Evolutionary conservation across 306 rosid genomes (phyloP).

Genomic region (Crotalaria pallida): DNA sequence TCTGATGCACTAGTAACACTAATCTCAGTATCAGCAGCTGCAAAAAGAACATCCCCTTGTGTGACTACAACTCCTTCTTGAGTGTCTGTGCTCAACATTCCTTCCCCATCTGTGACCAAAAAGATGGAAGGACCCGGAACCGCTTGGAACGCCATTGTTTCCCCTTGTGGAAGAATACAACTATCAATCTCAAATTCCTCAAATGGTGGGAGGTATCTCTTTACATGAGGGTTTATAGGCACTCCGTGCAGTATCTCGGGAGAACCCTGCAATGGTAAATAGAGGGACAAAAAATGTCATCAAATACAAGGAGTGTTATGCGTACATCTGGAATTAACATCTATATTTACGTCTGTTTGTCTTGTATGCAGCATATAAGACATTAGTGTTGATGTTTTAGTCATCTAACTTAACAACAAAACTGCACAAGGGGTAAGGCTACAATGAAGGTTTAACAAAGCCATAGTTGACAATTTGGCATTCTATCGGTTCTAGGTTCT

Average conservation of each 20-base stretch:
- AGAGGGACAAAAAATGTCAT: not conserved
- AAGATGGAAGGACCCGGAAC: slow-evolving; percentile 61
- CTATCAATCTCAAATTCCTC: slow-evolving; percentile 75
- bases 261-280: slow-evolving; percentile 39
- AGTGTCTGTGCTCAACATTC: slow-evolving; percentile 30
- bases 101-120: slow-evolving; percentile 49
- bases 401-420: no score
- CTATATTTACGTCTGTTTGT: no score
- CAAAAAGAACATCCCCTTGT: slow-evolving; percentile 64
- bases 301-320: no score
- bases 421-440: no score
- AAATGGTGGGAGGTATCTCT: slow-evolving; percentile 57
- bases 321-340: no score
- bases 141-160: slow-evolving; percentile 38
- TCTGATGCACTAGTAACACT: slow-evolving; percentile 37
- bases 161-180: slow-evolving; percentile 48
- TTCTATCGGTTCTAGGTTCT: no score
- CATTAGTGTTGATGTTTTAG: no score
- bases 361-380: no score
- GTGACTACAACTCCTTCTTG: slow-evolving; percentile 15
- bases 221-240: slow-evolving; percentile 37
- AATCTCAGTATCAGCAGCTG: slow-evolving; percentile 48
- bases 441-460: no score
- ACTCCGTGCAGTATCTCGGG: slow-evolving; percentile 61
- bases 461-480: no score